phyloP scores from a whole-genome alignment of 805 yeast genomes.

The Ogataea neopini region DNA sequence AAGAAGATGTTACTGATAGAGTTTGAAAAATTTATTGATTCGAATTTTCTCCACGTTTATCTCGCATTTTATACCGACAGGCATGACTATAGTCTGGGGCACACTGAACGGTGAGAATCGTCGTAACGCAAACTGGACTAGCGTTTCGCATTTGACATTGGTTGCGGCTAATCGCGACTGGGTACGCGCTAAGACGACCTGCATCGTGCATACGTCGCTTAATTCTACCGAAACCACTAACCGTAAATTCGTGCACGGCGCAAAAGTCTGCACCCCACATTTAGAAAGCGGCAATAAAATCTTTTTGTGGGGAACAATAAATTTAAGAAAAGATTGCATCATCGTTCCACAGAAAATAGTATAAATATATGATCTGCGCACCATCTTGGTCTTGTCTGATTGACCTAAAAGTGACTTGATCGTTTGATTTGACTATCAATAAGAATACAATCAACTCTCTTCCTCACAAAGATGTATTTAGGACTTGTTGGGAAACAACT shows the following conservation, averaged over 20 bases:
- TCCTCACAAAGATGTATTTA: conserved; percentile 12
- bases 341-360: not conserved
- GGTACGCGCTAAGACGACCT: not conserved
- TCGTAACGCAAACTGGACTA: conserved; percentile 7
- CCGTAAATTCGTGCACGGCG: conserved; percentile 1
- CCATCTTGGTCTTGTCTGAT: too few relatives aligned
- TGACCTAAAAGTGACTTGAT: too few relatives aligned
- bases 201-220: not conserved
- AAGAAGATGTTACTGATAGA: not conserved
- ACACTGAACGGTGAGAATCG: not conserved
- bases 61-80: conserved; percentile 5
- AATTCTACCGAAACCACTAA: not conserved
- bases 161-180: not conserved
- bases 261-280: conserved; percentile 9
- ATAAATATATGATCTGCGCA: conserved; percentile 5
- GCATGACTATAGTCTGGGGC: conserved; percentile 2
- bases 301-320: conserved; percentile 7
- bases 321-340: not conserved
- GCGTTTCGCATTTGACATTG: not conserved
- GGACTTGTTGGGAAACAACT: conserved; percentile 16
- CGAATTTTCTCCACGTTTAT: not conserved
- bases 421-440: not conserved
- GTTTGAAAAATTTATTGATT: not conserved
- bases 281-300: not conserved
- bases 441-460: not conserved